Percentiles rank a stretch among this genome's conserved stretches.
Evolutionary conservation across 768 basidiomycete species (phyloP).

Genomic region (Cystobasidium onofrii): DNA sequence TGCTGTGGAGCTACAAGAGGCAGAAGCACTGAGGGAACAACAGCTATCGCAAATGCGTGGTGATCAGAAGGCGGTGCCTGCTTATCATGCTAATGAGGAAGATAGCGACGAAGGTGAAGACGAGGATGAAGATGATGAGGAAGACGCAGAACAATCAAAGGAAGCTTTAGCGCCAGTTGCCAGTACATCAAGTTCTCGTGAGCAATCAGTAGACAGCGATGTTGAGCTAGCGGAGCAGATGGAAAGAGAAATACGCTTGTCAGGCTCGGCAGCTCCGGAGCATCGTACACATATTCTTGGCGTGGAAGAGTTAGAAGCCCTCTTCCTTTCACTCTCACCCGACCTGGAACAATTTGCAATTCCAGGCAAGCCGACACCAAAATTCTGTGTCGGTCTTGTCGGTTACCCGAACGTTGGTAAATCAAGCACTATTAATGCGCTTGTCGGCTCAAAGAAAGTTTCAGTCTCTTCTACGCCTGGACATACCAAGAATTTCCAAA

Average conservation of each 20-base stretch:
- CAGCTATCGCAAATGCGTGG: conserved; percentile 42
- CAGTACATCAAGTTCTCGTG: neutral
- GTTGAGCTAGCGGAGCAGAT: conserved; percentile 26
- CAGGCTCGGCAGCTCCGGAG: conserved; percentile 34
- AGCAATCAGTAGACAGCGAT: conserved; percentile 18
- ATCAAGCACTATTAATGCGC: conserved; percentile 92
- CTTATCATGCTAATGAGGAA: conserved; percentile 41
- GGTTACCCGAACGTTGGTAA: conserved; percentile 99
- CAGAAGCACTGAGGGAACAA: conserved; percentile 48
- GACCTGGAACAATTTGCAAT: conserved; percentile 47
- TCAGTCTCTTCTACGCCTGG: conserved; percentile 97
- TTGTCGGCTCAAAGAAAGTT: conserved; percentile 93
- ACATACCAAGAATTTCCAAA: conserved; percentile 98
- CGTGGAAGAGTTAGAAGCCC: conserved; percentile 75
- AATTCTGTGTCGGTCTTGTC: conserved; percentile 76
- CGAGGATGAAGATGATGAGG: conserved; percentile 42
- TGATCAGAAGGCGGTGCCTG: conserved; percentile 36
- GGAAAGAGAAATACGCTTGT: conserved; percentile 32
- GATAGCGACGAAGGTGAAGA: conserved; percentile 43
- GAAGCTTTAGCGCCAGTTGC: conserved; percentile 45
- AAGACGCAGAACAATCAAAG: conserved; percentile 41
- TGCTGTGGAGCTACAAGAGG: conserved; percentile 73
- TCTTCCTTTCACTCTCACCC: conserved; percentile 67
- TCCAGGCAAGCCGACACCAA: conserved; percentile 55
- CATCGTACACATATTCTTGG: conserved; percentile 65